These are phyloP conservation scores for Aquilaria sinensis DNA, from an alignment of 345 rosid species.

Conservation along the genomic window DNA sequence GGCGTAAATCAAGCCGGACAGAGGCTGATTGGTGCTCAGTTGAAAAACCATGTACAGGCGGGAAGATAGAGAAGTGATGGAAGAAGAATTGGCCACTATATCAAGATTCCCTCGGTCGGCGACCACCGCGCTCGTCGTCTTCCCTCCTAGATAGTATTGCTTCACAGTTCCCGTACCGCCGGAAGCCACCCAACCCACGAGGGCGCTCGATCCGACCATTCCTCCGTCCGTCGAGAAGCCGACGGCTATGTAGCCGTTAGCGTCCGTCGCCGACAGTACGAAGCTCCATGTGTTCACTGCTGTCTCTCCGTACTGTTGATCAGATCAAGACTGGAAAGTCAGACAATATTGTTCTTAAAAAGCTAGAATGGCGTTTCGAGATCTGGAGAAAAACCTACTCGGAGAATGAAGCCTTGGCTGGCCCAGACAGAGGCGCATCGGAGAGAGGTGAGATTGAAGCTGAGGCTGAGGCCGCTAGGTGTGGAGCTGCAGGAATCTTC, in stretches of 20 bases:
- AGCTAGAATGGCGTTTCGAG: neutral
- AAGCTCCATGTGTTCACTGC: constrained; percentile 54
- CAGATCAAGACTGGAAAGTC: neutral
- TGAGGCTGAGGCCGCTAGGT: constrained; percentile 26
- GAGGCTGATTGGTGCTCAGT: constrained; percentile 36
- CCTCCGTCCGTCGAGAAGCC: constrained; percentile 60
- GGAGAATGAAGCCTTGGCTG: constrained; percentile 37
- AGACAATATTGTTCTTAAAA: neutral
- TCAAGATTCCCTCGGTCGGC: constrained; percentile 52
- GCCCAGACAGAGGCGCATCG: constrained; percentile 50
- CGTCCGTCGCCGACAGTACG: constrained; percentile 54
- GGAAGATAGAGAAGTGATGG: constrained; percentile 36
- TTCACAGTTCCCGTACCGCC: constrained; percentile 24
- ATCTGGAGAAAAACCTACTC: constrained; percentile 40
- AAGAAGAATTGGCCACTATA: constrained; percentile 24
- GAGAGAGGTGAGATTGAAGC: constrained; percentile 40
- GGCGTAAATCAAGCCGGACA: constrained; percentile 42
- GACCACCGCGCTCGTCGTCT: constrained; percentile 26
- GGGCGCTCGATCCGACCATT: constrained; percentile 75
- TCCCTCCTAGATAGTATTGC: constrained; percentile 47
- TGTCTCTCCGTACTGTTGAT: constrained; percentile 39
- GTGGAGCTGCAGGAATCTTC: constrained; percentile 37
- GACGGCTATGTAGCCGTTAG: constrained; percentile 43
- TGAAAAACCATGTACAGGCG: constrained; percentile 67
- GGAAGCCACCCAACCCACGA: constrained; percentile 68